Evolutionary conservation across 225 moss, liverwort and hornwort genomes (phyloP).

Genomic region (Anthoceros angustus): DNA sequence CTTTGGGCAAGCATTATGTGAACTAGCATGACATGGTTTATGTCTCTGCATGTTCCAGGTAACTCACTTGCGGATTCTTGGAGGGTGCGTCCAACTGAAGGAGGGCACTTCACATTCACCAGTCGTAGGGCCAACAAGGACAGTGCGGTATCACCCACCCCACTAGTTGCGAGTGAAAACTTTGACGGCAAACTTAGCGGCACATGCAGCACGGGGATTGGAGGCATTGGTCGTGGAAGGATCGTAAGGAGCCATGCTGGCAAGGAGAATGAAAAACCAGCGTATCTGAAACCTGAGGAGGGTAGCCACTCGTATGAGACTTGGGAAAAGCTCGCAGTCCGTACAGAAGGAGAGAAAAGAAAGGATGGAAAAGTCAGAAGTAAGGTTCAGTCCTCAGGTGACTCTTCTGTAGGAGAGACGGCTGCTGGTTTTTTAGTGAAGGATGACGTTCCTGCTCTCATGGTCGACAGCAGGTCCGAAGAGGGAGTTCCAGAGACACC

Average conservation of each 20-base stretch:
- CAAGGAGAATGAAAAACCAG: constrained; percentile 8
- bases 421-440: not conserved
- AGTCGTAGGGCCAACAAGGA: not conserved
- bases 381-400: not conserved
- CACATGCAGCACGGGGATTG: constrained; percentile 12
- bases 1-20: too few species aligned
- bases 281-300: constrained; percentile 4
- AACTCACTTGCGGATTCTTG: not conserved
- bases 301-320: constrained; percentile 4
- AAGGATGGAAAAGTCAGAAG: not conserved
- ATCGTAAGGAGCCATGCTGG: constrained; percentile 10
- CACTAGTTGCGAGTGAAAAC: not conserved
- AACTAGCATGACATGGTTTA: not conserved
- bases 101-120: not conserved
- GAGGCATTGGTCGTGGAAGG: constrained; percentile 22
- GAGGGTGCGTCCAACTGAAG: not conserved
- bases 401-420: not conserved
- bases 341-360: not conserved
- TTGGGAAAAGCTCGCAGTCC: not conserved
- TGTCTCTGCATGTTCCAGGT: not conserved
- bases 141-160: not conserved
- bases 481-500: not conserved
- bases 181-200: constrained; percentile 9
- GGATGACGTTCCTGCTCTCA: not conserved
- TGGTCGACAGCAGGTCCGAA: not conserved